Percentiles rank a stretch among this genome's conserved stretches.
Conservation (phyloP, 1,139 yeast species). For the Sugiyamaella pinicola region DNA sequence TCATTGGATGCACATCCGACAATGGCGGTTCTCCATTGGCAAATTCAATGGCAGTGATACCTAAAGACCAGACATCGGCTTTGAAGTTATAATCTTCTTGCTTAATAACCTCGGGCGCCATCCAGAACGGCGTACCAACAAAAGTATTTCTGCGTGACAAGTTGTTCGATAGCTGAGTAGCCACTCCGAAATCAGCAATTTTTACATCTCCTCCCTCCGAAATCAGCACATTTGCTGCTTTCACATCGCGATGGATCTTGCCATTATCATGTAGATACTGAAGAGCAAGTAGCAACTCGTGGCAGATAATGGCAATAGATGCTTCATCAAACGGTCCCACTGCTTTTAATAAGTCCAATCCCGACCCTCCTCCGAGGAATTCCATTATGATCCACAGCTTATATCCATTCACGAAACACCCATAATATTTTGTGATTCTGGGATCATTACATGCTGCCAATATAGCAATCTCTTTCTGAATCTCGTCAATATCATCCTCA, state of each 20-base stretch:
- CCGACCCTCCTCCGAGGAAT: slow-evolving; percentile 80
- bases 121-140: slow-evolving; percentile 99
- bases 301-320: slow-evolving; percentile 58
- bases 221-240: slow-evolving; percentile 80
- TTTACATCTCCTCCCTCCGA: slow-evolving; percentile 75
- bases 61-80: slow-evolving; percentile 96
- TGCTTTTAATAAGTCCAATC: slow-evolving; percentile 61
- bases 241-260: slow-evolving; percentile 83
- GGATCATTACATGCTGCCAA: slow-evolving; percentile 70
- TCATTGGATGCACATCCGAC: slow-evolving; percentile 75
- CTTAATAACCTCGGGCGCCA: slow-evolving; percentile 95
- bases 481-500: slow-evolving; percentile 73
- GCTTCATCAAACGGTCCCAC: slow-evolving; percentile 57
- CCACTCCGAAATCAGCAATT: slow-evolving; percentile 95
- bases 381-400: slow-evolving; percentile 84
- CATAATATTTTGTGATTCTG: slow-evolving; percentile 74
- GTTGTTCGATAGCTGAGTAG: slow-evolving; percentile 80
- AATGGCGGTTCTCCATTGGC: slow-evolving; percentile 85
- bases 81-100: slow-evolving; percentile 85
- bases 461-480: slow-evolving; percentile 76
- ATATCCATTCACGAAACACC: slow-evolving; percentile 77
- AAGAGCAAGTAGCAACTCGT: slow-evolving; percentile 66
- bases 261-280: slow-evolving; percentile 73
- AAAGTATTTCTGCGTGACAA: slow-evolving; percentile 81
- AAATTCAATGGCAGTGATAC: slow-evolving; percentile 84